phyloP scores from a whole-genome alignment of 805 yeast species.

The Yarrowia divulgata region DNA sequence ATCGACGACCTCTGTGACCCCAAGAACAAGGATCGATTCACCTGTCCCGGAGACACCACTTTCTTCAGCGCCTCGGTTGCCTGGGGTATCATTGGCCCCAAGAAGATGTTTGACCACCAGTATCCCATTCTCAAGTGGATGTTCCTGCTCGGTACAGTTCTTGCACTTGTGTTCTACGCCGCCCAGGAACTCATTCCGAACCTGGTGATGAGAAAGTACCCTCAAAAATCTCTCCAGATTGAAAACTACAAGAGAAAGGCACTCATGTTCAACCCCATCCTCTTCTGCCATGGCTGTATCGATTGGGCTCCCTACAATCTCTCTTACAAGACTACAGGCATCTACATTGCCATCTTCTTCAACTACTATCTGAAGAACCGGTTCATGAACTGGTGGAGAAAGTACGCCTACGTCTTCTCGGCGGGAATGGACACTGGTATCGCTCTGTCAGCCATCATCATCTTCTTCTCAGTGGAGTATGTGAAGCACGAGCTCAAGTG shows the following conservation, averaged over 20 bases:
- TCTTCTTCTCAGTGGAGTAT: conserved; percentile 55
- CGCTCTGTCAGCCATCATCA: conserved; percentile 57
- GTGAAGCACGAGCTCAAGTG: conserved; percentile 51
- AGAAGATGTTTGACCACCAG: conserved; percentile 53
- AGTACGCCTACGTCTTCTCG: conserved; percentile 59
- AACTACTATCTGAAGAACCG: conserved; percentile 55
- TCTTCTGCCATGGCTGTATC: conserved; percentile 9
- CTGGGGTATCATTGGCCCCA: conserved; percentile 60
- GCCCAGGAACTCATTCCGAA: conserved; percentile 43
- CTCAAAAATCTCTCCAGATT: neutral
- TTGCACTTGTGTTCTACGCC: conserved; percentile 41
- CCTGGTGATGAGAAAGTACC: conserved; percentile 4
- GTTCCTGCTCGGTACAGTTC: conserved; percentile 45
- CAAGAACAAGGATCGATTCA: conserved; percentile 43
- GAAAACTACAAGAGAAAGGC: conserved; percentile 5
- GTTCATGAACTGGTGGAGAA: conserved; percentile 61
- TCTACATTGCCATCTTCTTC: conserved; percentile 54
- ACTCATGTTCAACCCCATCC: conserved; percentile 11
- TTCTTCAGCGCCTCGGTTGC: conserved; percentile 59
- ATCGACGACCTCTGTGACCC: conserved; percentile 47
- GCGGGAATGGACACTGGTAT: conserved; percentile 60
- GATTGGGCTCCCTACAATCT: conserved; percentile 46
- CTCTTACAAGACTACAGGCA: conserved; percentile 55
- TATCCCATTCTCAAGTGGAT: conserved; percentile 44
- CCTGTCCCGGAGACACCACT: conserved; percentile 53